phyloP scores from a whole-genome alignment of 345 rosid species.

The Draba incana region DNA sequence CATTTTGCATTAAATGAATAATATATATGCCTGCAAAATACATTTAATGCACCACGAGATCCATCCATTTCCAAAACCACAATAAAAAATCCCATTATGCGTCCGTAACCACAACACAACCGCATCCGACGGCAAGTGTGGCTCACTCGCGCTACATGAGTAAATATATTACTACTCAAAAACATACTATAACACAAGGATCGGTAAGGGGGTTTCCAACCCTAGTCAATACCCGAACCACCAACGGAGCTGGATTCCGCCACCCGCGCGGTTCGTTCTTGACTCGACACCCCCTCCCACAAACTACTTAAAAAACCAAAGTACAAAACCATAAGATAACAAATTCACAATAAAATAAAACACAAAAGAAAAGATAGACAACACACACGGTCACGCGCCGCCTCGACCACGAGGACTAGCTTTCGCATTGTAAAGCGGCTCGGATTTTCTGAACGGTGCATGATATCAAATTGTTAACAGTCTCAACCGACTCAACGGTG shows the following conservation, averaged over 20 bases:
- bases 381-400: slow-evolving; percentile 3
- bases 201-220: slow-evolving; percentile 52
- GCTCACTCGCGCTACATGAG: slow-evolving; percentile 27
- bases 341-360: slow-evolving; percentile 13
- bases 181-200: not conserved
- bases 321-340: slow-evolving; percentile 7
- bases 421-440: slow-evolving; percentile 53
- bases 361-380: not conserved
- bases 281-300: slow-evolving; percentile 81
- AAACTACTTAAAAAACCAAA: slow-evolving; percentile 18
- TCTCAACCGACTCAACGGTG: slow-evolving; percentile 77
- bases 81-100: slow-evolving; percentile 5
- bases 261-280: slow-evolving; percentile 98
- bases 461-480: slow-evolving; percentile 70
- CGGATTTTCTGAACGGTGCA: slow-evolving; percentile 82
- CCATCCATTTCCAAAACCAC: slow-evolving; percentile 31
- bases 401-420: not conserved
- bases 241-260: slow-evolving; percentile 64
- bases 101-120: slow-evolving; percentile 24
- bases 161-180: not conserved
- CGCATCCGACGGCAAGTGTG: slow-evolving; percentile 17
- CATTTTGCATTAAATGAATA: slow-evolving; percentile 41
- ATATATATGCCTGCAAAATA: slow-evolving; percentile 27
- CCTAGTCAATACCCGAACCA: slow-evolving; percentile 99
- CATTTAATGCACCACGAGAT: slow-evolving; percentile 45